Evolutionary conservation across 139 green algal species (phyloP).

Genomic region (Chlamydomonas schloesseri): DNA sequence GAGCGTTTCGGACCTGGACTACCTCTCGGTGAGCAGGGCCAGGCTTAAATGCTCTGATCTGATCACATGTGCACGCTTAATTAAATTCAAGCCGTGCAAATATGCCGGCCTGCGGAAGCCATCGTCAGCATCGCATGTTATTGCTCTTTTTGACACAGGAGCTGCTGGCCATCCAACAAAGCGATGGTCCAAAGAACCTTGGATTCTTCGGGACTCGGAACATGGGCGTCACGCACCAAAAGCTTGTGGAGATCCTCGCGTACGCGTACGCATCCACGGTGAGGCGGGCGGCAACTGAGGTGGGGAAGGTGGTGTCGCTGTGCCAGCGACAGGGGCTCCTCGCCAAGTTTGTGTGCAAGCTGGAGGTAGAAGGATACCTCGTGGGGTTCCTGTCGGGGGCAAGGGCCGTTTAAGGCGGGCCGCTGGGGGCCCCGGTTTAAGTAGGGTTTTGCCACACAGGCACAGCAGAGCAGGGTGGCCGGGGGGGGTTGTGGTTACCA

Average conservation of each 20-base stretch:
- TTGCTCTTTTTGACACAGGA: constrained; percentile 72
- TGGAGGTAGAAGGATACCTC: too few relatives aligned
- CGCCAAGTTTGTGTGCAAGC: too few relatives aligned
- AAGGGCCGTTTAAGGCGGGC: too few relatives aligned
- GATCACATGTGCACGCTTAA: background rate
- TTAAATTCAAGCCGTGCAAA: too few relatives aligned
- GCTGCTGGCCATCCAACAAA: constrained; percentile 97
- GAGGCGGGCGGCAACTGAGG: constrained; percentile 19
- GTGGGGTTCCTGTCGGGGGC: too few relatives aligned
- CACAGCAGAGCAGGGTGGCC: too few relatives aligned
- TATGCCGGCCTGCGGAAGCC: too few relatives aligned
- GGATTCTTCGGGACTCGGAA: constrained; percentile 99
- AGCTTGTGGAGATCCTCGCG: constrained; percentile 97
- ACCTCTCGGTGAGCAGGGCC: constrained; percentile 56
- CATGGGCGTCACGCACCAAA: constrained; percentile 98
- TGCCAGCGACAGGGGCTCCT: too few relatives aligned
- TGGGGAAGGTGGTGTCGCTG: too few relatives aligned
- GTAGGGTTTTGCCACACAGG: too few relatives aligned
- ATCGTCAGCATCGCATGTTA: background rate
- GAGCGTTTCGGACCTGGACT: constrained; percentile 64
- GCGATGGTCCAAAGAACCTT: constrained; percentile 90
- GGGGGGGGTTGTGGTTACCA: too few relatives aligned
- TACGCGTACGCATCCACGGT: constrained; percentile 98
- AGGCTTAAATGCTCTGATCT: background rate
- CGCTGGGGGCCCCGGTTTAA: too few relatives aligned